Evolutionary conservation across 148 eudicot genomes (phyloP).

Genomic region (Rhododendron ovatum): DNA sequence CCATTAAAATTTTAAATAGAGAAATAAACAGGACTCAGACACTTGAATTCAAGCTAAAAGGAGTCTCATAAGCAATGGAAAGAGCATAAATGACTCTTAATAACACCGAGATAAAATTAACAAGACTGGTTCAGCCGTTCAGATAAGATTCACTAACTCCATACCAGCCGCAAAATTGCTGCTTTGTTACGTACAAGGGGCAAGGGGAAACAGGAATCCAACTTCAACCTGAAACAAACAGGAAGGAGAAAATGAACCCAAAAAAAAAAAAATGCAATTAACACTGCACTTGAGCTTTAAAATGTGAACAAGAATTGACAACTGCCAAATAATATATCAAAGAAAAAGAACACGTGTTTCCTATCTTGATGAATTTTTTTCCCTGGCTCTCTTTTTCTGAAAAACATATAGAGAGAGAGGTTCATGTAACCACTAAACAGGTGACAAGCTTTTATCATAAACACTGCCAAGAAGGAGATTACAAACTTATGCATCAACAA

Average conservation of each 20-base stretch:
- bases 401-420: neutral
- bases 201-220: neutral
- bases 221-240: neutral
- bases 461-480: neutral
- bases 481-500: neutral
- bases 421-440: neutral
- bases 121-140: neutral
- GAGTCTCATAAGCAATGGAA: neutral
- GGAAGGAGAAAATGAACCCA: neutral
- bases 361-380: neutral
- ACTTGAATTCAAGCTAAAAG: neutral
- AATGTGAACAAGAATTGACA: neutral
- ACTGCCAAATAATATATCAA: neutral
- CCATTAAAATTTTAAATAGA: neutral
- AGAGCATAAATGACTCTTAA: neutral
- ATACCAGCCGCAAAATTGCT: neutral
- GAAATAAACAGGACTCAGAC: neutral
- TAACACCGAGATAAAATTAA: neutral
- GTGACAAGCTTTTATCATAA: neutral
- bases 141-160: neutral
- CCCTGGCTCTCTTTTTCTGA: neutral
- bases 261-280: neutral
- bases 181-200: neutral
- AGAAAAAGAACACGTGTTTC: neutral
- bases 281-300: neutral